Evolutionary conservation across 2,329 filamentous ascomycete genomes (phyloP), one percentile per base, ranked within the genome.

Genomic region (Hansfordia pulvinata): DNA sequence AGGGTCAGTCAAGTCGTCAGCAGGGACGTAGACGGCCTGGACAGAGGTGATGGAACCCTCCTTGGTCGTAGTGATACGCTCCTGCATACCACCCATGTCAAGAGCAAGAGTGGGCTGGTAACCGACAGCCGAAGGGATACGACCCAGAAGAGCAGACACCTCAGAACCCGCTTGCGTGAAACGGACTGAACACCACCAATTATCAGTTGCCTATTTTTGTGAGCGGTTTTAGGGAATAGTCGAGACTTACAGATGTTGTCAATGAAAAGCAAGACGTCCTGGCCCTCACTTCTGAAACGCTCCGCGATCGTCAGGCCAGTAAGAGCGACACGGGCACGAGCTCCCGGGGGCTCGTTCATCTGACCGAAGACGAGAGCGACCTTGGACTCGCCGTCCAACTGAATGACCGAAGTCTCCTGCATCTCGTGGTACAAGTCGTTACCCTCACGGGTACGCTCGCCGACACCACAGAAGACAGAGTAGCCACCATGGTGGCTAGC

Each of bases 391-490:
- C 90, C 90, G 42, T 98, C 90, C 44, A 98, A 84, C 64, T 98
- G 77, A 64, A 98, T 98, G 74, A 98, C 90, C 55, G 82, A 84
- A 46, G 90, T 98, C 70, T 98, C 88, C 73, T 96, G 90, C 90
- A 98, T 98, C 76, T 98, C 90, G 69, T 98, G 88, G 80, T 98
- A 98, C 73, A 98, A 64, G 78, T 98, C 90, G 77, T 98, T 98
- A 76, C 90, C 90, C 78, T 98, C 90, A 84, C 90, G 90, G 58
- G 90, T 98, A 73, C 90, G 88, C 80, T 98, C 90, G 61, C 90
- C 90, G 65, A 98, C 90, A 88, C 90, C 90, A 57, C 85, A 93
- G 80, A 98, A 98, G 59, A 98, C 90, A 45, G 90, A 98, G 82
- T 93, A 98, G 93, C 90, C 90, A 93, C 90, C 90, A 72, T 98